Base-by-base conservation (phyloP, 2,329 filamentous ascomycete genomes). In the Dryadomyces quercivorus region DNA sequence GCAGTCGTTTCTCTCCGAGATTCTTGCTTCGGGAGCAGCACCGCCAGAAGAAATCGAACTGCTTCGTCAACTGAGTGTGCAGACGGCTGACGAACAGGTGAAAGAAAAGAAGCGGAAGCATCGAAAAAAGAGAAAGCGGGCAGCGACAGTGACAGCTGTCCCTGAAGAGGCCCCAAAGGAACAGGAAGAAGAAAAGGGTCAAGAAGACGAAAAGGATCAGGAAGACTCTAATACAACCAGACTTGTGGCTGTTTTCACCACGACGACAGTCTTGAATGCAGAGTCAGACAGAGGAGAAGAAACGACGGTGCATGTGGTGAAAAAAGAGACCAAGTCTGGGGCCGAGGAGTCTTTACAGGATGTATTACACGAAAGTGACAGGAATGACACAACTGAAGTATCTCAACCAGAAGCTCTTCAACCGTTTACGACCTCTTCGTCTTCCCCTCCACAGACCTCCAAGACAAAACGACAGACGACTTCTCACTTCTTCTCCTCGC, bases 11-110 rank as follows among this genome's bases (percentile, higher is more conserved):
- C 50, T 60, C 10, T 54, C 51, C 13, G 56, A 51, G 16, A 44
- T 60, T 15, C 50, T 60, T 2, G 51, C 55, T 0, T 60, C 59
- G 0, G 52, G 54, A 2, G 50, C 48, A 0, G 59, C 43, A 7
- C 59, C 59, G 1, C 42, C 16, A 10, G 53, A 57, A 9, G 59
- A 60, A 36, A 38, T 60, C 6, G 43, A 51, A 3, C 22, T 45
- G 20, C 55, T 56, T 1, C 13, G 31, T 15, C 16, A 18, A 8
- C 4, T 44, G 21, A 31, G 51, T 12, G 38, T 10, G 3, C 20
- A 20, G 16, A 12, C 12, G 9, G 16, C 16, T 9, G 18, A 21
- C 5, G 22, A 36, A 7, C n/a, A n/a, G n/a, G n/a, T n/a, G n/a
- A 16, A 13, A 22, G 21, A 47, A 13, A 16, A 22, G 13, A 21